Base-by-base conservation (phyloP, 352 stramenopile species). In the Phytopythium chamaehyphon region DNA sequence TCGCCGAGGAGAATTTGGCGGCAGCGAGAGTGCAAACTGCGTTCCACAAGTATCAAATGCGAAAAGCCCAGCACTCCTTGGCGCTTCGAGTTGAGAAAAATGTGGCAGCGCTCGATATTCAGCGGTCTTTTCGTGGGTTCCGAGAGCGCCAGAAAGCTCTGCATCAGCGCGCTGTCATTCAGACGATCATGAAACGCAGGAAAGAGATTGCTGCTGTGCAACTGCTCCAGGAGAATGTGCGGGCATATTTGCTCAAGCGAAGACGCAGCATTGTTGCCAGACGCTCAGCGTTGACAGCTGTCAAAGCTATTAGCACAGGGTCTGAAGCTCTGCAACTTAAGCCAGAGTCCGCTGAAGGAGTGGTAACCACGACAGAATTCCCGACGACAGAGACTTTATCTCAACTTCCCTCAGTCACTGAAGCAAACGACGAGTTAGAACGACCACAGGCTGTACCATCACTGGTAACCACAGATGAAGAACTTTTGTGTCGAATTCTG, bases 121-220 rank as follows among this genome's bases (percentile, higher is more conserved):
- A 88, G 51, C 66, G 75, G 0, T 85, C 69, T 6, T 90, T 79
- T 45, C 75, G 76, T 23, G 76, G 75, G 0, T 90, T 86, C 35
- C 56, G 60, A 6, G 68, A 80, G 9, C 73, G 76, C 2, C 65
- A 80, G 62, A 50, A 68, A 8, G 51, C 60, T 11, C 46, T 83
- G 14, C 80, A 90, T 37, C 76, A 73, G 15, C 71, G 75, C 6
- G 80, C 80, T 1, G 64, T 90, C 16, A 58, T 76, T 47, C 60
- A 75, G 28, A 73, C 66, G 6, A 82, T 87, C 35, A 26, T 75
- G 23, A 55, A 62, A 23, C 62, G 68, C 0, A 59, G 71, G 2
- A 61, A 86, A 49, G 57, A 90, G 44, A 66, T 64, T 33, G 79
- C 76, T 3, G 76, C 79, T 0, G 64, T 90, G 1, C 66, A 86